These are phyloP conservation scores for Fusarium praegraminearum DNA, from an alignment of 2,329 filamentous ascomycete genomes.

Conservation along the genomic window DNA sequence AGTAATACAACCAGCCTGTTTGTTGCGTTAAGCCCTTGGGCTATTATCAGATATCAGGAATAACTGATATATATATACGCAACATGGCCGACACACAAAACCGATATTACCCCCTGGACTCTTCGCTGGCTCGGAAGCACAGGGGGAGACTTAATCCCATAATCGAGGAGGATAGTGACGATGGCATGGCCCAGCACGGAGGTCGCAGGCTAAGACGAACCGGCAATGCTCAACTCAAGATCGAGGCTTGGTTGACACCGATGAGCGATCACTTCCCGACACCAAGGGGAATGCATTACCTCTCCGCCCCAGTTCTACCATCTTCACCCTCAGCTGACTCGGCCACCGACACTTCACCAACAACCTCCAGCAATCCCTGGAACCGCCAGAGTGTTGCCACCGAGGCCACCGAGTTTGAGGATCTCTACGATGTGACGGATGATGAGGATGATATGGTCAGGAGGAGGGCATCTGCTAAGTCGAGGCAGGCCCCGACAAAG, in stretches of 20 bases:
- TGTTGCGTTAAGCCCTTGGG: constrained; percentile 32
- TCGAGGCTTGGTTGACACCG: constrained; percentile 70
- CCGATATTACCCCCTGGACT: constrained; percentile 60
- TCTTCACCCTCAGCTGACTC: constrained; percentile 70
- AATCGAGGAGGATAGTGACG: constrained; percentile 68
- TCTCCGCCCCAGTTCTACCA: constrained; percentile 71
- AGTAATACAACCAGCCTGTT: constrained; percentile 41
- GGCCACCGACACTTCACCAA: constrained; percentile 65
- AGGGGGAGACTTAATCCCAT: constrained; percentile 71
- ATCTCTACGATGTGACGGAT: constrained; percentile 88
- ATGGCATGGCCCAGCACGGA: constrained; percentile 47
- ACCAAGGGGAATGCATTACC: constrained; percentile 74
- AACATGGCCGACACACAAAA: constrained; percentile 61
- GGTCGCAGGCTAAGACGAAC: constrained; percentile 46
- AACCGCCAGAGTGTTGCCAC: constrained; percentile 72
- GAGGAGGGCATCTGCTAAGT: constrained; percentile 55
- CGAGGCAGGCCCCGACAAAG: constrained; percentile 54
- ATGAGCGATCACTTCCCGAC: constrained; percentile 77
- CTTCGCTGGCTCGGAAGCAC: constrained; percentile 68
- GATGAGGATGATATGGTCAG: constrained; percentile 68
- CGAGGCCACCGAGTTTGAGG: constrained; percentile 81
- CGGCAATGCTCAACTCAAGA: constrained; percentile 60
- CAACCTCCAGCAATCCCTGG: constrained; percentile 70
- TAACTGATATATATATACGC: constrained; percentile 49
- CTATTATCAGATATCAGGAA: constrained; percentile 48